Evolutionary conservation across 306 rosid species (phyloP).

Genomic region (Morella rubra): DNA sequence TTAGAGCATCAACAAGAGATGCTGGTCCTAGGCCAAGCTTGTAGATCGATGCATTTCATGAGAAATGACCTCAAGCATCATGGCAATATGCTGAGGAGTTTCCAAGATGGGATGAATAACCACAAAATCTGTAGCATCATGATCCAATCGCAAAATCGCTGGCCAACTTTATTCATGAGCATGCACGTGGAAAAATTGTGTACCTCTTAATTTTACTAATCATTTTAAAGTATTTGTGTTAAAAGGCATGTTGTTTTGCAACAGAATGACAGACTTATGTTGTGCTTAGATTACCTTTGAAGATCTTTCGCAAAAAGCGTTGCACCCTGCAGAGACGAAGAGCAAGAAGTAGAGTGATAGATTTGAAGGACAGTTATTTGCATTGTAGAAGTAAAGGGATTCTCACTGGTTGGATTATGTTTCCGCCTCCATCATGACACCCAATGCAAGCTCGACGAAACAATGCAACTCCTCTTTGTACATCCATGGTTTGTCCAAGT

Average conservation of each 20-base stretch:
- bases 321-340: conserved; percentile 53
- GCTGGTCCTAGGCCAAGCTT: background rate
- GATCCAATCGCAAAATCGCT: background rate
- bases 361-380: background rate
- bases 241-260: background rate
- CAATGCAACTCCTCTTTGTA: conserved; percentile 72
- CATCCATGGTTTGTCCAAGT: conserved; percentile 57
- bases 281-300: conserved; percentile 53
- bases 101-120: background rate
- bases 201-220: too few species aligned
- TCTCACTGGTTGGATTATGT: conserved; percentile 83
- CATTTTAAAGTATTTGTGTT: too few species aligned
- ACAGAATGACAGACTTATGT: too few species aligned
- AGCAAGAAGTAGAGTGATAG: conserved; percentile 12
- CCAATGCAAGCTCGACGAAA: conserved; percentile 82
- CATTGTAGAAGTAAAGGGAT: conserved; percentile 17
- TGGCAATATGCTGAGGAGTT: background rate
- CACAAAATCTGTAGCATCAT: background rate
- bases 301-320: conserved; percentile 75
- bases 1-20: background rate
- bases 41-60: background rate
- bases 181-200: background rate
- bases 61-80: background rate
- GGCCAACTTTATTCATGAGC: background rate
- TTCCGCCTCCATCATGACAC: conserved; percentile 86